Percentiles rank a stretch among this genome's conserved stretches.
Evolutionary conservation across 2,329 filamentous ascomycete genomes (phyloP).

Genomic region (Venturia effusa): DNA sequence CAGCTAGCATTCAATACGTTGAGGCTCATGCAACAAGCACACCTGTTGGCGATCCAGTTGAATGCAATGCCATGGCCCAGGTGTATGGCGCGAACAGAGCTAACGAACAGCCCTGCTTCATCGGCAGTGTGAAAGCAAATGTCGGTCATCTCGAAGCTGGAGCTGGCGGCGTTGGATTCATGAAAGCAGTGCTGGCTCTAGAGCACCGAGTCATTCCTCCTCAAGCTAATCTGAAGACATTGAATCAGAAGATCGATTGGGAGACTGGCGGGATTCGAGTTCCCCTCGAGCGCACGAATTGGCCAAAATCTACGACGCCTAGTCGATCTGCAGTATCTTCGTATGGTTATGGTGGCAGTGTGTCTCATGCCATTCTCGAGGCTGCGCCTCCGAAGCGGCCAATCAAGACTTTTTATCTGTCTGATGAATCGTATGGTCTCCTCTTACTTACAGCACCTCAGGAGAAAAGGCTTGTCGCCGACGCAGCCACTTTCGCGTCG

Average conservation of each 20-base stretch:
- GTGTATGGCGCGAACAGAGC: background rate
- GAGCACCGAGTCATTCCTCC: slow-evolving; percentile 31
- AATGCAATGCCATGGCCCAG: background rate
- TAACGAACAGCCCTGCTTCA: background rate
- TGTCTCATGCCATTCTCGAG: background rate
- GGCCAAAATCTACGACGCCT: background rate
- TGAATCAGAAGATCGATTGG: slow-evolving; percentile 13
- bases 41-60: background rate
- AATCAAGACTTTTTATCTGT: background rate
- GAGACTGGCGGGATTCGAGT: slow-evolving; percentile 3
- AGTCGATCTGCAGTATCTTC: background rate
- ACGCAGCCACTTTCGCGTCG: background rate
- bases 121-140: background rate
- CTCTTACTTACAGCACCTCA: background rate
- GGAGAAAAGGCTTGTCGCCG: background rate
- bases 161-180: slow-evolving; percentile 30
- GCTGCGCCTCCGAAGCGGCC: background rate
- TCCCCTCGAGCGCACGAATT: background rate
- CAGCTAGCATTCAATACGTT: background rate
- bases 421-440: background rate
- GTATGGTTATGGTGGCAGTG: background rate
- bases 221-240: slow-evolving; percentile 22
- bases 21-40: background rate
- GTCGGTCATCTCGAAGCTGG: slow-evolving; percentile 37
- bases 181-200: slow-evolving; percentile 34